Evolutionary conservation across 768 basidiomycete species (phyloP).

Genomic region (Tylopilus sp.): DNA sequence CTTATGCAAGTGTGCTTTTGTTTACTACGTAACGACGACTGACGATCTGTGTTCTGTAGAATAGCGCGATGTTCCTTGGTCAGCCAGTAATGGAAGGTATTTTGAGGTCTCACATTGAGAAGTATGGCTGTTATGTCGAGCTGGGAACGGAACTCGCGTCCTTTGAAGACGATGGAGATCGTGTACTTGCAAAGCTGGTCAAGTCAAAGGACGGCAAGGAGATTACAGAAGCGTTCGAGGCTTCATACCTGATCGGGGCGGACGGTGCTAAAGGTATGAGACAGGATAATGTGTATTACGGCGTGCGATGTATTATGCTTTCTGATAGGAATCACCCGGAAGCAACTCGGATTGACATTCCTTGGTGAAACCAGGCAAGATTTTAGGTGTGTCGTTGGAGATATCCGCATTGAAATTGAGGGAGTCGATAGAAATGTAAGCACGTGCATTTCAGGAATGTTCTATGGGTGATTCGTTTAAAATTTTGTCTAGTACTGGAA

Average conservation of each 20-base stretch:
- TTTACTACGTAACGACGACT: not conserved
- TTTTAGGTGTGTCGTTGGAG: conserved; percentile 30
- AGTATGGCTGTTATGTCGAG: conserved; percentile 35
- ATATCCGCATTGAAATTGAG: conserved; percentile 33
- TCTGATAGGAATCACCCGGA: conserved; percentile 34
- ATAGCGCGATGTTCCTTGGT: conserved; percentile 11
- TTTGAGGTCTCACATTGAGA: conserved; percentile 16
- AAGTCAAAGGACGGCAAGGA: conserved; percentile 23
- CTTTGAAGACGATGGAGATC: conserved; percentile 37
- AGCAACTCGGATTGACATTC: conserved; percentile 40
- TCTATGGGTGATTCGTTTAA: not conserved
- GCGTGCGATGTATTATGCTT: not conserved
- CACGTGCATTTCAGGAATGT: not conserved
- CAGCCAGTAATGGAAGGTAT: conserved; percentile 31
- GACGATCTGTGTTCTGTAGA: not conserved
- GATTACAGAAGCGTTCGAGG: conserved; percentile 23
- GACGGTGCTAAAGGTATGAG: conserved; percentile 37
- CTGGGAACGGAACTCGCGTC: conserved; percentile 42
- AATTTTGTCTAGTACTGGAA: conserved; percentile 21
- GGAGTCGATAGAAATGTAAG: conserved; percentile 28
- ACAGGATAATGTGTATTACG: not conserved
- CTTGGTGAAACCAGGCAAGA: conserved; percentile 36
- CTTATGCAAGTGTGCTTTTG: conserved; percentile 19
- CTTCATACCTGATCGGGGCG: conserved; percentile 38
- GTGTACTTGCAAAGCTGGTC: conserved; percentile 36